Base-by-base conservation (phyloP, 148 eudicot genomes). In the Simmondsia chinensis region DNA sequence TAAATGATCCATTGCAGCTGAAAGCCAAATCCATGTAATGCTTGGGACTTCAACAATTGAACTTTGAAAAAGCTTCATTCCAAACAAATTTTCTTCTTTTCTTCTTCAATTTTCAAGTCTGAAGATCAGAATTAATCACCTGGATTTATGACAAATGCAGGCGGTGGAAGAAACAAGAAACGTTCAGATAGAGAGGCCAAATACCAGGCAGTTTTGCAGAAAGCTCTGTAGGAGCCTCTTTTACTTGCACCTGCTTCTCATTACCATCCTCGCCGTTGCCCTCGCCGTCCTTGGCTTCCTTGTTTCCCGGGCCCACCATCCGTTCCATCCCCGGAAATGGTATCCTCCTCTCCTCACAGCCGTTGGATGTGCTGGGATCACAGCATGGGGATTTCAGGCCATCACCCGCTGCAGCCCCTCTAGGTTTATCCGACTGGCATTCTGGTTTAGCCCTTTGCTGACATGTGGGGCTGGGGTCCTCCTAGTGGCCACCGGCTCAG, bases 381-480 rank as follows among this genome's bases (percentile, higher is more conserved):
- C 45, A 5, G 69, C 67, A 9, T 56, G 66, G 18, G 18, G 47
- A 5, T 76, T 64, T 69, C 74, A 69, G 14, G 24, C 43, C 10
- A 21, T 66, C 8, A 57, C 48, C 24, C 24, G 26, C 11, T 33
- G 15, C 22, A 16, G 19, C 16, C 63, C 77, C 0, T 44, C 70
- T 15, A 70, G 13, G 31, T 46, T 70, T 3, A 12, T 79, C 7
- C 67, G 23, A 8, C 21, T 68, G 14, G 70, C 71, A 5, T 76
- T 79, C 44, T 79, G 82, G 94, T 52, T 75, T 4, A 38, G 76
- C 56, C 83, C 94, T 1, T 36, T 73, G 49, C 42, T 73, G 1
- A 75, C 83, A 0, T 66, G 76, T 21, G 80, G 43, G 0, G 41
- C 46, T 16, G 94, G 94, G 22, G 16, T 83, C 15, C 30, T 79